Evolutionary conservation across 2,329 filamentous ascomycete species (phyloP).

Genomic region (Pseudogymnoascus sp.): DNA sequence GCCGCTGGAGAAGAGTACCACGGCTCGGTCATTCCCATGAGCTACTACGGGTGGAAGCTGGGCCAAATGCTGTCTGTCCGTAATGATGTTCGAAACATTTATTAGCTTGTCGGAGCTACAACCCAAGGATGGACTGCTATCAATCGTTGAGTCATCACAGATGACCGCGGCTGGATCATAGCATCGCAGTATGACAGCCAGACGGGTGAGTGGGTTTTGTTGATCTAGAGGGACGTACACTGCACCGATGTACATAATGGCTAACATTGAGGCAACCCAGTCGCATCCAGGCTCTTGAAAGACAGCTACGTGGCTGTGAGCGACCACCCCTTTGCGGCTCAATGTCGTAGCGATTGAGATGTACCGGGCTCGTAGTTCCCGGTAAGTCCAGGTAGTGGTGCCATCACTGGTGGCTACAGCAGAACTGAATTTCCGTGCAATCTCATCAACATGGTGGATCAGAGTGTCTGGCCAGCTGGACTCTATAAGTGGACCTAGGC

Average conservation of each 20-base stretch:
- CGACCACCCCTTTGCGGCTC: too few relatives aligned
- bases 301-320: too few relatives aligned
- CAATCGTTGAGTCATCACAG: slow-evolving; percentile 21
- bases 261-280: slow-evolving; percentile 27
- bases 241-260: slow-evolving; percentile 26
- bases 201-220: slow-evolving; percentile 20
- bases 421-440: background rate
- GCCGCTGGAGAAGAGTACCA: background rate
- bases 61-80: too few relatives aligned
- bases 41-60: too few relatives aligned
- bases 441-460: background rate
- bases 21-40: background rate
- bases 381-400: background rate
- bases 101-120: background rate
- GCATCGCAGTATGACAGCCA: slow-evolving; percentile 19
- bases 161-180: slow-evolving; percentile 24
- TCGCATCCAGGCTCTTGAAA: too few relatives aligned
- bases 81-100: too few relatives aligned
- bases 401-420: background rate
- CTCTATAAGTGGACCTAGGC: too few relatives aligned
- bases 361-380: slow-evolving; percentile 3
- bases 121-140: background rate
- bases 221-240: slow-evolving; percentile 29
- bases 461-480: slow-evolving; percentile 6
- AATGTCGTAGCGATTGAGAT: too few relatives aligned